Evolutionary conservation across 805 yeast species (phyloP), one percentile per base, ranked within the genome.

Genomic region (Candida sonorensis): DNA sequence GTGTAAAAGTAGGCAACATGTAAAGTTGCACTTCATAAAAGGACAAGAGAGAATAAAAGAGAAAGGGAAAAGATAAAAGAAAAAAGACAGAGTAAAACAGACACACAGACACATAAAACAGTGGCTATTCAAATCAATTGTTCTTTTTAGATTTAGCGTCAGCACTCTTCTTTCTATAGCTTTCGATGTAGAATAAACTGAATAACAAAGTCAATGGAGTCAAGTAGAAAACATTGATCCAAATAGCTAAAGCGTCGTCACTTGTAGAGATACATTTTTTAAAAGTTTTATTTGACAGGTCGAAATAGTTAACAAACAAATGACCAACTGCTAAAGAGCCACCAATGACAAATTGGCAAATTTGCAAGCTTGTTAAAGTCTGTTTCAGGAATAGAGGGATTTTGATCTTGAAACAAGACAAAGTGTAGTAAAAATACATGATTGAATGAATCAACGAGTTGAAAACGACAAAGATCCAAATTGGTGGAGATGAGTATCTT

Each of bases 381-480:
- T 76, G 67, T 55, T 80, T 80, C 56, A 75, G 62, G 14, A 66
- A 38, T 27, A 49, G 59, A 6, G 86, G 86, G 12, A 79, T 77
- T 28, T 62, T 59, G 41, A 79, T 62, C 41, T 73, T 66, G 40
- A 79, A 57, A 39, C 82, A 71, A 8, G 78, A 63, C 42, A 80
- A 63, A 3, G 78, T 61, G 61, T 72, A 80, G 60, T 80, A 80
- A 36, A 73, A 66, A 64, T 80, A 80, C 87, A 80, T 80, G 52
- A 80, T 66, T 17, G 81, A 63, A 61, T 80, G 87, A 50, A 80
- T 79, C 51, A 80, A 72, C n/a, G 85, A 78, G 64, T 80, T 80
- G 71, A 80, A 80, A 17, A 75, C 83, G 27, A 79, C 85, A 57
- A 80, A 80, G 46, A 80, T 75, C 87, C 87, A 80, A 52, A 80